These are phyloP conservation scores for Boletus eberwhitei DNA, from an alignment of 768 basidiomycete species.

Conservation along the genomic window DNA sequence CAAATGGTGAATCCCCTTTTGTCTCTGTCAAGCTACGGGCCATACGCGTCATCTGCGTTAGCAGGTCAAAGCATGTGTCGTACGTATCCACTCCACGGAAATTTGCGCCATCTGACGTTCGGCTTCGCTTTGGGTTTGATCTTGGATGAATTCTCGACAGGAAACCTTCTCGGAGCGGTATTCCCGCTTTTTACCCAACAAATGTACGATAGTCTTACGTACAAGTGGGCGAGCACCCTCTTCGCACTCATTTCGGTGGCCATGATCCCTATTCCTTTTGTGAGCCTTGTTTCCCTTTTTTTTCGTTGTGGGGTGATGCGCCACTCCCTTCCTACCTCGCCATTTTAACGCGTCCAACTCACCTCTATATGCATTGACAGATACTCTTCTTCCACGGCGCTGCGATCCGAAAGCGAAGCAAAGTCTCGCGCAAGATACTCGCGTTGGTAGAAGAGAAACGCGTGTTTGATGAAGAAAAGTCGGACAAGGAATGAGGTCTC, in stretches of 20 bases:
- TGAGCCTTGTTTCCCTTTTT: slow-evolving; percentile 31
- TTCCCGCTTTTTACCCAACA: slow-evolving; percentile 64
- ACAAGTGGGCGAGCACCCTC: slow-evolving; percentile 59
- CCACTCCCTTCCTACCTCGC: background rate
- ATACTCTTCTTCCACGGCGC: slow-evolving; percentile 32
- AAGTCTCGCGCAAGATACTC: slow-evolving; percentile 24
- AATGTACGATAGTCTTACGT: slow-evolving; percentile 55
- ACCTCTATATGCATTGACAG: slow-evolving; percentile 3
- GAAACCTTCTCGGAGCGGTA: slow-evolving; percentile 46
- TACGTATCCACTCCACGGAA: slow-evolving; percentile 25
- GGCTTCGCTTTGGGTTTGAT: slow-evolving; percentile 18
- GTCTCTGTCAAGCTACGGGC: slow-evolving; percentile 40
- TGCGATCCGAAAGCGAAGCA: slow-evolving; percentile 31
- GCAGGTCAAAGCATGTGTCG: slow-evolving; percentile 64
- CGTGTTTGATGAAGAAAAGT: background rate
- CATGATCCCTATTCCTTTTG: slow-evolving; percentile 62
- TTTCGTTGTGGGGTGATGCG: background rate
- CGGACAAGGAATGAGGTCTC: background rate
- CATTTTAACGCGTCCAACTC: background rate
- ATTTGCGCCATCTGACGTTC: slow-evolving; percentile 5
- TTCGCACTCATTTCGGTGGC: slow-evolving; percentile 50
- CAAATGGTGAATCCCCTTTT: background rate
- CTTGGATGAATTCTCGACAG: slow-evolving; percentile 23
- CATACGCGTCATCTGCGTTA: slow-evolving; percentile 65
- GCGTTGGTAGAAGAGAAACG: slow-evolving; percentile 7